Conservation (phyloP, 768 basidiomycete species). For the Pleurotus djamor region DNA sequence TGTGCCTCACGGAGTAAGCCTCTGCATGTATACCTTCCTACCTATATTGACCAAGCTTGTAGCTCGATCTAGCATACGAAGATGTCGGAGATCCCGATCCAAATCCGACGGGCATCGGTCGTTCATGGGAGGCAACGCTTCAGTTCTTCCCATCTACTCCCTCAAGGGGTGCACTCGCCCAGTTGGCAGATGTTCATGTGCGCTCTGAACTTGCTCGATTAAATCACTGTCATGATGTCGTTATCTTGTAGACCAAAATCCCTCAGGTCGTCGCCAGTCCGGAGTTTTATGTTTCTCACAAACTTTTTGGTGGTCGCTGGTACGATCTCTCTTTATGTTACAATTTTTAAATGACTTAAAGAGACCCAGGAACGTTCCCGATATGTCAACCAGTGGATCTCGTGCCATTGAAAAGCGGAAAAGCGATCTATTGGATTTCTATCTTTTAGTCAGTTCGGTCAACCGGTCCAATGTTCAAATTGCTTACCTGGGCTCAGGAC, state of each 20-base stretch:
- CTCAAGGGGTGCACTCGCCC: slow-evolving; percentile 21
- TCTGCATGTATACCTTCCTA: not conserved
- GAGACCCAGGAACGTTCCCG: slow-evolving; percentile 24
- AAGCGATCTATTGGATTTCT: slow-evolving; percentile 33
- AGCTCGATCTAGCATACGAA: slow-evolving; percentile 36
- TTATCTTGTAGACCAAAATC: slow-evolving; percentile 17
- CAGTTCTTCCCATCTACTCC: slow-evolving; percentile 32
- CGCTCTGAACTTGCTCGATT: not conserved
- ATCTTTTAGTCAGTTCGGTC: slow-evolving; percentile 21
- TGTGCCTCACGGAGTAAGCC: slow-evolving; percentile 29
- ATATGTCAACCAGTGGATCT: slow-evolving; percentile 26
- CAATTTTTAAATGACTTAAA: not conserved
- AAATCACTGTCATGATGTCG: not conserved
- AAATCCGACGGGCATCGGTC: slow-evolving; percentile 31
- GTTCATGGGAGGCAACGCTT: slow-evolving; percentile 31
- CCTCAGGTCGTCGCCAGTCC: slow-evolving; percentile 32
- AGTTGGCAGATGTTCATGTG: slow-evolving; percentile 28
- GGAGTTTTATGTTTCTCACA: slow-evolving; percentile 30
- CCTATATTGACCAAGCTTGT: not conserved
- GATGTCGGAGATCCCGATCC: slow-evolving; percentile 36
- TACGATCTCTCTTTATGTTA: not conserved
- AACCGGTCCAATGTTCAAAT: not conserved
- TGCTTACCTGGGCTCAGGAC: slow-evolving; percentile 16
- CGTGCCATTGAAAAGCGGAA: slow-evolving; percentile 30
- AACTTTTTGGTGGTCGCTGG: slow-evolving; percentile 35